Evolutionary conservation across 1,284 basidiomycete species (phyloP).

Genomic region (Baeospora myosura): DNA sequence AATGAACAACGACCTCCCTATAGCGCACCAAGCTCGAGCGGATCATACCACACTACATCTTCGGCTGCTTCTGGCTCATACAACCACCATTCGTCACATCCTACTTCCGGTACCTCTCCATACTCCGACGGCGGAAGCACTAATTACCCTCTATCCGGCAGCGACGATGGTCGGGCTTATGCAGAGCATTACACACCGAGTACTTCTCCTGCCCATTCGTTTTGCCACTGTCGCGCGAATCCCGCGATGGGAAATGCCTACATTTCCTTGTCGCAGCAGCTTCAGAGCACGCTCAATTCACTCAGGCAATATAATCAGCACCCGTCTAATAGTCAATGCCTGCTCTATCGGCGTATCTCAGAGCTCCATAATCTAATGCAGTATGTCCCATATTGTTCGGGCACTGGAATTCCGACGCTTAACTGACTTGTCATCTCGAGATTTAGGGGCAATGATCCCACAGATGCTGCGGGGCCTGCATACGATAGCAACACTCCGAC

Average conservation of each 20-base stretch:
- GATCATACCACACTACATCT: constrained; percentile 15
- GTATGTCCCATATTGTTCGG: constrained; percentile 35
- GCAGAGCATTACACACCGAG: constrained; percentile 27
- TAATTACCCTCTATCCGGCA: constrained; percentile 36
- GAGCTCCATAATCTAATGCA: constrained; percentile 60
- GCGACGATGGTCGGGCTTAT: constrained; percentile 37
- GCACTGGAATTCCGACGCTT: constrained; percentile 5
- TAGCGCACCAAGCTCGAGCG: constrained; percentile 11
- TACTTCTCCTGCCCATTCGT: constrained; percentile 29
- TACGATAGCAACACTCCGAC: constrained; percentile 43
- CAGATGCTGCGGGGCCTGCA: constrained; percentile 28
- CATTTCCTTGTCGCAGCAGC: constrained; percentile 54
- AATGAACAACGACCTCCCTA: constrained; percentile 16
- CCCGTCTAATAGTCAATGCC: constrained; percentile 43
- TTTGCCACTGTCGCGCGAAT: constrained; percentile 58
- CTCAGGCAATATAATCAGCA: constrained; percentile 60
- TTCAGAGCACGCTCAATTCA: constrained; percentile 48
- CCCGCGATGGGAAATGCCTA: constrained; percentile 52
- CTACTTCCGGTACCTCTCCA: constrained; percentile 29
- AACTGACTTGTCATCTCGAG: constrained; percentile 11
- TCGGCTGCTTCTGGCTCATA: constrained; percentile 20
- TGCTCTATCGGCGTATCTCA: constrained; percentile 50
- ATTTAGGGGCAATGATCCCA: constrained; percentile 35
- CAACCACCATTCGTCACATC: constrained; percentile 22
- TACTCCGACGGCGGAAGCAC: constrained; percentile 39